Evolutionary conservation across 1,139 yeast species (phyloP), one percentile per base, ranked within the genome.

Genomic region (Lodderomyces elongisporus): DNA sequence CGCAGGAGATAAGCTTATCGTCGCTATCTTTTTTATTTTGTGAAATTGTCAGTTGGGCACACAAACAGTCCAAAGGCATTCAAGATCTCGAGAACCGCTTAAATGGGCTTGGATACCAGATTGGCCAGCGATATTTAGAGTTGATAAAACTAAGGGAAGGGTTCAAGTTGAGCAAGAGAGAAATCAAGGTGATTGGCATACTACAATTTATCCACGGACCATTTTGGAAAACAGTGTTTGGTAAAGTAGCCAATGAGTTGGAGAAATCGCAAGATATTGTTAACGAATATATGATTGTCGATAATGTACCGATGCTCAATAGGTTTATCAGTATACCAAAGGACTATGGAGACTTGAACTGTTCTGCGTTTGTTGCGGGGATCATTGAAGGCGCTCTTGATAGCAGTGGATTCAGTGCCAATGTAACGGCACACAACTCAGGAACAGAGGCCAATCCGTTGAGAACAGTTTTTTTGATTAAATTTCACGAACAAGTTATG

Each of bases 321-420:
- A 80, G 77, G 46, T 91, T 75, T 53, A 79, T 91, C 17, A 77
- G 84, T 21, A 80, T 84, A 4, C 95, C 96, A 3, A 77, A 74
- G 44, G 95, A 87, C 43, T 79, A 82, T 54, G 80, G 85, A 5
- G 80, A 80, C 43, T 68, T 87, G 47, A 85, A 83, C 49, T 84
- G 94, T 49, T 81, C 85, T 8, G 89, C 96, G 0, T 85, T 84
- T 49, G 76, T 83, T 2, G 96, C 96, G 1, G 98, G 98, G 0
- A 75, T 91, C 17, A 74, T 91, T 17, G 96, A 89, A 54, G 97
- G 96, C 0, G 82, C 91, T 1, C 62, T 91, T 36, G 94, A 85
- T 45, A 73, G 84, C 12, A 74, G 89, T 2, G 81, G 80, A 40
- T 89, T 89, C 52, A 79, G 77, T 35, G 94, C 95, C 17, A 69